Base-by-base conservation (phyloP, 129 eudicot species). In the Logfia minima region DNA sequence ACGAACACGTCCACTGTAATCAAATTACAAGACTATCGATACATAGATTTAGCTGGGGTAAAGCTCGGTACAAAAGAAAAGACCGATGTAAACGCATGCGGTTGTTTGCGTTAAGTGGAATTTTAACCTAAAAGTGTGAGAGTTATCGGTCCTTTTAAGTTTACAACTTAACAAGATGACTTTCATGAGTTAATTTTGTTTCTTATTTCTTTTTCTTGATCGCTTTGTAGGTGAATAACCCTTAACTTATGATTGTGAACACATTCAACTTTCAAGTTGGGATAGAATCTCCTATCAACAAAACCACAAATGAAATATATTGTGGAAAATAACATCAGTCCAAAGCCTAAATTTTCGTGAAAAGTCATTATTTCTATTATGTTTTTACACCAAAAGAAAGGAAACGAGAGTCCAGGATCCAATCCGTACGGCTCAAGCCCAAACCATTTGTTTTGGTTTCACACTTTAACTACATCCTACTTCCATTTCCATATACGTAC, bases 321-420 rank as follows among this genome's bases (percentile, higher is more conserved):
- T 21, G 9, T 66, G 21, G 23, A 35, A 26, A 60, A 58, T 59
- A 22, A 28, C 70, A 43, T 39, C 19, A 6, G n/a, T 80, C 69
- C 37, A 80, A 80, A 80, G 74, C 79, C 75, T 53, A 73, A 26
- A 3, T 53, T 74, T 21, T 80, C 74, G 83, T 66, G 53, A 74
- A 80, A 80, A 66, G 80, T 8, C 5, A 66, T 53, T 29, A 66
- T 35, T 29, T 43, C 35, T 56, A 66, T 66, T 64, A 56, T 80
- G 79, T 56, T 80, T 22, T 39, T 43, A 60, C 82, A 76, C 66
- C 53, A 51, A 66, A 65, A 31, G 43, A 29, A 68, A 77, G 18
- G 43, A 29, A 68, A 77, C 17, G 41, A 34, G 34, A 59, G 82
- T 39, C 81, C 62, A 39, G 10, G 65, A 70, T 43, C 23, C 75